Evolutionary conservation across 306 rosid genomes (phyloP).

Genomic region (Prunus fruticosa): DNA sequence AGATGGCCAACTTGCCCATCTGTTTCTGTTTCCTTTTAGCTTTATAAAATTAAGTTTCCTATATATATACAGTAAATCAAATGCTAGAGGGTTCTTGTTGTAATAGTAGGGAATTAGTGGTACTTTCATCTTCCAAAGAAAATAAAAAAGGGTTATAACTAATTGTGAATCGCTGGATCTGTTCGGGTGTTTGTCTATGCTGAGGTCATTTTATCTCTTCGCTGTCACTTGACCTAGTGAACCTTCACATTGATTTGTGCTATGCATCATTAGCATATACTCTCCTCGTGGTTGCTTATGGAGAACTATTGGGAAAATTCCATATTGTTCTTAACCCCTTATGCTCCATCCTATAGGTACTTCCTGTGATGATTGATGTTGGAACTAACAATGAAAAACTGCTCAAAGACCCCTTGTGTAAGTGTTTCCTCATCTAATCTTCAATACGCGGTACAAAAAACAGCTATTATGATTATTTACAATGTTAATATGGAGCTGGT

Average conservation of each 20-base stretch:
- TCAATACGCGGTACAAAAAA: conserved; percentile 10
- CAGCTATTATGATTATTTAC: background rate
- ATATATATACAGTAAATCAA: background rate
- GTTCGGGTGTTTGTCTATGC: background rate
- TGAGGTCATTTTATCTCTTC: conserved; percentile 3
- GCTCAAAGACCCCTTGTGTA: conserved; percentile 79
- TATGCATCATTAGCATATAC: background rate
- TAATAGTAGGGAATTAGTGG: background rate
- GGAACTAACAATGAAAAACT: conserved; percentile 92
- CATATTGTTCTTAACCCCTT: background rate
- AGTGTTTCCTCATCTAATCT: conserved; percentile 33
- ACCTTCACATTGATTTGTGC: background rate
- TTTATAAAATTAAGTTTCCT: background rate
- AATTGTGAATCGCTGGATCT: background rate
- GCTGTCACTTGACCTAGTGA: background rate
- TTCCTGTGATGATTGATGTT: conserved; percentile 97
- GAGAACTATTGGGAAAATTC: background rate
- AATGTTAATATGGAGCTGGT: background rate
- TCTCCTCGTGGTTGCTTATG: background rate
- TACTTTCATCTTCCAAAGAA: background rate
- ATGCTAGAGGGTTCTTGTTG: background rate
- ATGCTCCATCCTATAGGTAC: conserved; percentile 51
- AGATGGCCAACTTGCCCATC: background rate
- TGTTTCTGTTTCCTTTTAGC: background rate
- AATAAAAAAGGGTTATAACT: background rate